phyloP scores from a whole-genome alignment of 164 flowering plant species.

The Santalum album region DNA sequence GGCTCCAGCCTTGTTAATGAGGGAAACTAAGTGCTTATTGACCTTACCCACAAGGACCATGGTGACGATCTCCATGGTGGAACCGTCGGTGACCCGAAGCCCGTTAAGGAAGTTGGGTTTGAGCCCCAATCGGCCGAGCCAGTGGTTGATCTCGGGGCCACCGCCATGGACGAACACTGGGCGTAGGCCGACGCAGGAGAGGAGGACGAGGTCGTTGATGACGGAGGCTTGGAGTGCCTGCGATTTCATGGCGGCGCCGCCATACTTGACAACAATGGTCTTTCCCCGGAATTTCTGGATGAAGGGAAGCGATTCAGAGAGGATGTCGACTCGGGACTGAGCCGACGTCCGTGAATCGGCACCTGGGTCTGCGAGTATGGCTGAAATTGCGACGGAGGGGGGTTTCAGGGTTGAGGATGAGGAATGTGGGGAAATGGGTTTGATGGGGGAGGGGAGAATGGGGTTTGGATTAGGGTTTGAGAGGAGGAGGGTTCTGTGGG shows the following conservation, averaged over 20 bases:
- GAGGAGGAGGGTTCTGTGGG: no score
- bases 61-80: slow-evolving; percentile 84
- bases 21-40: slow-evolving; percentile 66
- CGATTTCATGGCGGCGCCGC: slow-evolving; percentile 95
- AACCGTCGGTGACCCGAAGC: slow-evolving; percentile 76
- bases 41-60: slow-evolving; percentile 90
- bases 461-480: no score
- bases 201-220: slow-evolving; percentile 77
- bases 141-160: slow-evolving; percentile 77
- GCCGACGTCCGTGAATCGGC: no score
- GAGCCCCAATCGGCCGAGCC: slow-evolving; percentile 46
- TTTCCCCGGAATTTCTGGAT: slow-evolving; percentile 90
- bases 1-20: slow-evolving; percentile 80
- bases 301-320: slow-evolving; percentile 84
- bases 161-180: slow-evolving; percentile 91
- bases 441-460: no score
- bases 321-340: slow-evolving; percentile 76
- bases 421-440: no score
- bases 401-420: no score
- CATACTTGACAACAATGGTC: slow-evolving; percentile 85
- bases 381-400: no score
- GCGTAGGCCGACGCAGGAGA: slow-evolving; percentile 82
- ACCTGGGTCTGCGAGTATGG: no score
- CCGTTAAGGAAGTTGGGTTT: slow-evolving; percentile 65
- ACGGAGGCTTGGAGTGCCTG: slow-evolving; percentile 61